These are phyloP conservation scores for Melastoma candidum DNA, from an alignment of 441 rosid genomes.

Conservation along the genomic window DNA sequence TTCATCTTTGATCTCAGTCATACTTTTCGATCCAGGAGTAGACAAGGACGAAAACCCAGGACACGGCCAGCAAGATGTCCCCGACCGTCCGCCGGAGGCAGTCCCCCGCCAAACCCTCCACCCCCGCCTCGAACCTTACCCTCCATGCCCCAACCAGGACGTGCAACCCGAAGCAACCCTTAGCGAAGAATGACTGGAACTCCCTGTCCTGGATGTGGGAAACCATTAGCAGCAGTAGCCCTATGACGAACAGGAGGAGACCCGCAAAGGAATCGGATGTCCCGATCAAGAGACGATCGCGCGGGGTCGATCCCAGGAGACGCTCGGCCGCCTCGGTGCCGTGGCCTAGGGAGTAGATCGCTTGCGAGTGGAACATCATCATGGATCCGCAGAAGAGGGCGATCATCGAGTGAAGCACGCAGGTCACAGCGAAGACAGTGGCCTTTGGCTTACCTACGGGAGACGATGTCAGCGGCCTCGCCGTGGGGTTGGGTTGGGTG, in stretches of 20 bases:
- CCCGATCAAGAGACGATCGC: constrained; percentile 56
- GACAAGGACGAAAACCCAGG: constrained; percentile 60
- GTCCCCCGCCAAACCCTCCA: constrained; percentile 62
- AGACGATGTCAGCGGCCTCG: constrained; percentile 16
- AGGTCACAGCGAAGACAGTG: constrained; percentile 32
- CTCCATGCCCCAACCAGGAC: constrained; percentile 55
- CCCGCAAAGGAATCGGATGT: constrained; percentile 72
- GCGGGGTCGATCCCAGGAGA: constrained; percentile 53
- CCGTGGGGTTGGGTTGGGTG: not conserved
- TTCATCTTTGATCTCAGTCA: constrained; percentile 20
- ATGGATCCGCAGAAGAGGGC: constrained; percentile 44
- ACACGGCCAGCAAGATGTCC: constrained; percentile 42
- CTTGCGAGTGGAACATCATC: constrained; percentile 56
- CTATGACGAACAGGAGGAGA: constrained; percentile 47
- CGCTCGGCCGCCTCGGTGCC: constrained; percentile 41
- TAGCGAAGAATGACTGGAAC: constrained; percentile 55
- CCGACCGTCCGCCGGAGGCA: constrained; percentile 52
- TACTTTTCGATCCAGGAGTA: constrained; percentile 75
- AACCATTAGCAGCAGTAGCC: constrained; percentile 56
- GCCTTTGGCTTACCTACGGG: constrained; percentile 12
- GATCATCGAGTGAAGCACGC: constrained; percentile 49
- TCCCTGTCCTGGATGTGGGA: constrained; percentile 44
- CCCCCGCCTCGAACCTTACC: constrained; percentile 42
- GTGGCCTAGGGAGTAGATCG: constrained; percentile 46
- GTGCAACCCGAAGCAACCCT: constrained; percentile 50